Percentiles rank a stretch among this genome's conserved stretches.
These are phyloP conservation scores for Nymphaea thermarum DNA, from an alignment of 164 flowering plant genomes.

Conservation along the genomic window DNA sequence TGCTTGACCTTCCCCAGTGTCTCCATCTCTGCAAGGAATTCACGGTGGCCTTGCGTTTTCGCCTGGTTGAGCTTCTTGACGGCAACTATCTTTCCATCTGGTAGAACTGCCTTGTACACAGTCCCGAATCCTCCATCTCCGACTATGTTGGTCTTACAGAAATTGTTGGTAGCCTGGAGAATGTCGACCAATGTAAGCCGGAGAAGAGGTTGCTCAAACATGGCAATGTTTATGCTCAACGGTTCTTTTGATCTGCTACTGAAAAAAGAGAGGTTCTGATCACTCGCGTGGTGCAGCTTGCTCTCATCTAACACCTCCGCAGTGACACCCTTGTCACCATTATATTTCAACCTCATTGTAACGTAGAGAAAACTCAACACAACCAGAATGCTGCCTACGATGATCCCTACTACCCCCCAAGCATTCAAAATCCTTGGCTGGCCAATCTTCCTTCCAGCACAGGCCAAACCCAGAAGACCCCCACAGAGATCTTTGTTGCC, in stretches of 20 bases:
- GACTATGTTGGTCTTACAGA: slow-evolving; percentile 64
- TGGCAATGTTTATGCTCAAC: slow-evolving; percentile 64
- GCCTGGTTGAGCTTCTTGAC: slow-evolving; percentile 73
- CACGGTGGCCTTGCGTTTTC: slow-evolving; percentile 65
- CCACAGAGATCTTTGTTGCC: slow-evolving; percentile 45
- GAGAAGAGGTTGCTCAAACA: slow-evolving; percentile 71
- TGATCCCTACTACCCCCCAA: slow-evolving; percentile 32
- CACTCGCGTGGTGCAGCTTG: slow-evolving; percentile 26
- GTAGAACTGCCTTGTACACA: slow-evolving; percentile 54
- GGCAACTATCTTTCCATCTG: slow-evolving; percentile 52
- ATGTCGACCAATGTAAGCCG: slow-evolving; percentile 52
- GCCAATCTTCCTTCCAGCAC: slow-evolving; percentile 16
- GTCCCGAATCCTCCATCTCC: slow-evolving; percentile 90
- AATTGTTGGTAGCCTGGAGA: slow-evolving; percentile 57
- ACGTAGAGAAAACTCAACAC: slow-evolving; percentile 18
- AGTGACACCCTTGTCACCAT: slow-evolving; percentile 10
- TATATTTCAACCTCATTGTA: slow-evolving; percentile 19
- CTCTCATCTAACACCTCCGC: slow-evolving; percentile 28
- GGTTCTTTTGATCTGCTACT: slow-evolving; percentile 69
- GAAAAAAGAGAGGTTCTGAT: slow-evolving; percentile 36
- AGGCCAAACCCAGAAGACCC: slow-evolving; percentile 13
- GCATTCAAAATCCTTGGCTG: slow-evolving; percentile 15
- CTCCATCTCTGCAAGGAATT: slow-evolving; percentile 79
- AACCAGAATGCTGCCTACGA: slow-evolving; percentile 19
- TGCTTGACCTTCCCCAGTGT: slow-evolving; percentile 77